Evolutionary conservation across 495 filamentous ascomycete genomes (phyloP), one percentile per base, ranked within the genome.

Genomic region (Daldinia concentrica): DNA sequence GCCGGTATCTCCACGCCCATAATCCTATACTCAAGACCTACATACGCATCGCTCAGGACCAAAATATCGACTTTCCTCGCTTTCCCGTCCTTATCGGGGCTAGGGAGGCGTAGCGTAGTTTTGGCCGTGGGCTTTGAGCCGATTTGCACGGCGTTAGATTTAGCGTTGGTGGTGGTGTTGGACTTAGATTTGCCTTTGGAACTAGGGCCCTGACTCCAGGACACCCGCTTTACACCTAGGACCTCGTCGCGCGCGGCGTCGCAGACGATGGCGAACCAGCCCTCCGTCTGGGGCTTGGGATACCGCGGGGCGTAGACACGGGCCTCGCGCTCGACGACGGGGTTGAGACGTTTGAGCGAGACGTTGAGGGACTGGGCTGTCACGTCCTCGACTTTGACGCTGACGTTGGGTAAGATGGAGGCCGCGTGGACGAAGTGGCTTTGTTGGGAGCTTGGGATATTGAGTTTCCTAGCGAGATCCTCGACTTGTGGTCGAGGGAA

Each of bases 231-330:
- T 55, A 98, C 82, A 2, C 91, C 95, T 6, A 97, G 72, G 5
- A 98, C 83, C 67, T 97, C 93, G 66, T 94, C 93, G 8, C 76
- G 82, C 11, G 78, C 79, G 1, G 85, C 79, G 68, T 93, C 88
- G 4, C 87, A 86, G 0, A 97, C 84, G 41, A 98, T 65, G 6
- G 95, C 86, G 78, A 98, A 98, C 87, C 89, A 98, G 1, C 96
- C 94, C 78, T 99, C 95, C 0, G 92, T 94, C 78, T 99, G 95
- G 24, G 93, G 89, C 79, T 99, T 99, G 0, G 95, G 96, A 81
- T 95, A 98, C 4, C 86, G 85, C 8, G 95, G 95, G 0, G 95
- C 92, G 69, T 89, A 97, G 66, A 97, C 90, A 36, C 89, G 85
- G 72, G 85, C 90, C 19, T 91, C 90, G 15, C 84, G 78, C 69